Evolutionary conservation across 257 asterid species (phyloP).

Genomic region (Plectranthus barbatus): DNA sequence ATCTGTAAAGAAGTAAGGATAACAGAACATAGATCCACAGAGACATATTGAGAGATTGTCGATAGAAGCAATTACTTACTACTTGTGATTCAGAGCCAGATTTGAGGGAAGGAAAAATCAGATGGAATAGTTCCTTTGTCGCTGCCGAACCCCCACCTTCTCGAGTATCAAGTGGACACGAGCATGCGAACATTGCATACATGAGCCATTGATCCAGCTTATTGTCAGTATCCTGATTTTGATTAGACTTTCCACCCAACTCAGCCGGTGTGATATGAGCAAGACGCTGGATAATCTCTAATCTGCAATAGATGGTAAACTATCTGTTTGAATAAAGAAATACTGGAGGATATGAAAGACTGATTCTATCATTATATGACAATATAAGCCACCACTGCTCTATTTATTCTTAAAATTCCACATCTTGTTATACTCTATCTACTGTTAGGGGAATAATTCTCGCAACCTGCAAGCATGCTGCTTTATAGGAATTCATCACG

Average conservation of each 20-base stretch:
- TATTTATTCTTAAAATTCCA: not conserved
- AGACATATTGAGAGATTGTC: conserved; percentile 8
- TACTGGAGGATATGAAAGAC: conserved; percentile 7
- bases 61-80: conserved; percentile 45
- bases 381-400: not conserved
- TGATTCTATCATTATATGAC: conserved; percentile 2
- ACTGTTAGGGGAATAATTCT: not conserved
- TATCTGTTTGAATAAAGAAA: conserved; percentile 2
- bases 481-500: conserved; percentile 6
- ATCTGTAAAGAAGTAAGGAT: not conserved
- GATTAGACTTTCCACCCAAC: conserved; percentile 96
- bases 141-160: conserved; percentile 88
- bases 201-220: conserved; percentile 98
- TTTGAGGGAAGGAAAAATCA: conserved; percentile 88
- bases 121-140: conserved; percentile 86
- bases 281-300: conserved; percentile 92
- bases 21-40: conserved; percentile 5
- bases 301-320: conserved; percentile 43
- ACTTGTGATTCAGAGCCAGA: conserved; percentile 89
- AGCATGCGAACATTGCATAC: conserved; percentile 97
- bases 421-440: too few relatives aligned
- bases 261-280: conserved; percentile 86
- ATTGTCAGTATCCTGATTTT: conserved; percentile 88
- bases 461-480: not conserved
- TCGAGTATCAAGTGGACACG: conserved; percentile 78